A percentile compares a stretch with the other conserved stretches of the same genome.
phyloP scores from a whole-genome alignment of 768 basidiomycete genomes.

The Mycena galopus region DNA sequence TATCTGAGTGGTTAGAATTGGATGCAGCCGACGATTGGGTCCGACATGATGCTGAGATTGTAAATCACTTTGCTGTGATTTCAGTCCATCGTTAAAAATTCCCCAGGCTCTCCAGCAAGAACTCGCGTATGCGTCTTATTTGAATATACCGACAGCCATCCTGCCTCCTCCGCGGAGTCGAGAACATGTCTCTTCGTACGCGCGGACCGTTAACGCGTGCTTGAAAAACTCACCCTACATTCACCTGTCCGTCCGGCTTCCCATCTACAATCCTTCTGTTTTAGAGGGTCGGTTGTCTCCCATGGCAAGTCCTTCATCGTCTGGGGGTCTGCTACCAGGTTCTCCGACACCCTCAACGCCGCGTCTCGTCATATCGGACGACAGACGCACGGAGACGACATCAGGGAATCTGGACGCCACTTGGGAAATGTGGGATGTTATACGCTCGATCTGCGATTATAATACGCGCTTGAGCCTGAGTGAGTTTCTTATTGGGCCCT shows the following conservation, averaged over 20 bases:
- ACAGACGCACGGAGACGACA: slow-evolving; percentile 52
- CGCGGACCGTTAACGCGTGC: slow-evolving; percentile 87
- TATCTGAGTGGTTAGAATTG: slow-evolving; percentile 96
- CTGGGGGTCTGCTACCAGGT: slow-evolving; percentile 26
- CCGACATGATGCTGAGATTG: slow-evolving; percentile 95
- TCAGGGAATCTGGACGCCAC: slow-evolving; percentile 77
- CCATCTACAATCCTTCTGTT: slow-evolving; percentile 82
- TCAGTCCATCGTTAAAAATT: slow-evolving; percentile 13
- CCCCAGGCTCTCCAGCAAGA: slow-evolving; percentile 92
- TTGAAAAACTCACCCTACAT: slow-evolving; percentile 78
- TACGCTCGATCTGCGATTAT: slow-evolving; percentile 91
- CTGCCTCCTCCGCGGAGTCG: slow-evolving; percentile 91
- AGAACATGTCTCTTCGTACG: slow-evolving; percentile 90
- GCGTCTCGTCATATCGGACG: slow-evolving; percentile 53
- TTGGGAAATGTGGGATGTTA: slow-evolving; percentile 99
- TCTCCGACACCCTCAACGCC: slow-evolving; percentile 45
- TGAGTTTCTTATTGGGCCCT: slow-evolving; percentile 54
- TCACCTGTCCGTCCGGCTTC: slow-evolving; percentile 85
- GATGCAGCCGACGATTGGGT: slow-evolving; percentile 95
- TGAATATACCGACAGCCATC: slow-evolving; percentile 87
- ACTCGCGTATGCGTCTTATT: slow-evolving; percentile 91
- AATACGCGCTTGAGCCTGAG: slow-evolving; percentile 79
- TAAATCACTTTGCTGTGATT: slow-evolving; percentile 55
- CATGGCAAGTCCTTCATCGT: slow-evolving; percentile 38
- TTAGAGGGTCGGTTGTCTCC: slow-evolving; percentile 57